Evolutionary conservation across 306 rosid species (phyloP).

Genomic region (Sophora flavescens): DNA sequence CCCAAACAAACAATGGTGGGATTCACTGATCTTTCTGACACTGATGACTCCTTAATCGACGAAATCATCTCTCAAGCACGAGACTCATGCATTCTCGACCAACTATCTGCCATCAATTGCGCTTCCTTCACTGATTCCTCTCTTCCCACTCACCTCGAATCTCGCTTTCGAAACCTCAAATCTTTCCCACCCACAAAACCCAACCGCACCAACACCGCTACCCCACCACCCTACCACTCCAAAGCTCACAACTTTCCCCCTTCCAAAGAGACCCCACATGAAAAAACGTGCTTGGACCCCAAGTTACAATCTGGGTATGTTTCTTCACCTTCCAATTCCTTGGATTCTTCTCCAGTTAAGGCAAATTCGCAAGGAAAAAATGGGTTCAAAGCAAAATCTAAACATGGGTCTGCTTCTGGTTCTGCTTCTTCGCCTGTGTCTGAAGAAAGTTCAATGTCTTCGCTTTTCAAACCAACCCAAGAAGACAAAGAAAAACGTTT

Average conservation of each 20-base stretch:
- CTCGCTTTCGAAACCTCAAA: conserved; percentile 85
- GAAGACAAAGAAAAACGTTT: neutral
- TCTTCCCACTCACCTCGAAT: conserved; percentile 78
- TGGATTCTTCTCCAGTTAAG: conserved; percentile 33
- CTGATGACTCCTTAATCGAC: conserved; percentile 70
- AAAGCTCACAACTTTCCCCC: conserved; percentile 41
- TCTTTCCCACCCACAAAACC: conserved; percentile 63
- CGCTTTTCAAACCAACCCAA: conserved; percentile 44
- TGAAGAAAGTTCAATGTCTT: conserved; percentile 53
- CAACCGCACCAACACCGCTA: neutral
- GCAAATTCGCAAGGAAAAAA: conserved; percentile 16
- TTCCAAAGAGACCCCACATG: conserved; percentile 43
- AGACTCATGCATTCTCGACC: conserved; percentile 75
- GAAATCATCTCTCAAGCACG: conserved; percentile 75
- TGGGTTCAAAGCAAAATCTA: conserved; percentile 38
- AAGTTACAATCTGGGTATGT: conserved; percentile 36
- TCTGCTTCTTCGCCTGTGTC: conserved; percentile 53
- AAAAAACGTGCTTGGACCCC: conserved; percentile 26
- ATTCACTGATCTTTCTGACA: conserved; percentile 60
- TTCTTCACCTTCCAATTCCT: conserved; percentile 31
- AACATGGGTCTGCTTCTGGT: conserved; percentile 45
- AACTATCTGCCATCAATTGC: conserved; percentile 81
- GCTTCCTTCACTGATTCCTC: conserved; percentile 63
- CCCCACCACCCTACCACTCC: neutral
- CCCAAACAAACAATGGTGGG: conserved; percentile 50